phyloP scores from a whole-genome alignment of 805 yeast genomes.

The Saccharomyces jurei region DNA sequence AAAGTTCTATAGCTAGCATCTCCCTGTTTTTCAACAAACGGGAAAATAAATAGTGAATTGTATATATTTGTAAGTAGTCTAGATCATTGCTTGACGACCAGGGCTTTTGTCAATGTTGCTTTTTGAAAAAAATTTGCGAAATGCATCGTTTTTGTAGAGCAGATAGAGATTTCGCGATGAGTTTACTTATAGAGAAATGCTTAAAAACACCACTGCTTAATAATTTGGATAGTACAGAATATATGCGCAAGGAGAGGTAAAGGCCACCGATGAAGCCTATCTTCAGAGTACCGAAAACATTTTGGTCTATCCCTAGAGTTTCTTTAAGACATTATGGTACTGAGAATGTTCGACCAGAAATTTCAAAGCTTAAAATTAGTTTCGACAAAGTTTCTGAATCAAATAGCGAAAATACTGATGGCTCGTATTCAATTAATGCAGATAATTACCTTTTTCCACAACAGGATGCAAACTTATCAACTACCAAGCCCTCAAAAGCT shows the following conservation, averaged over 20 bases:
- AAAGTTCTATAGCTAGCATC: neutral
- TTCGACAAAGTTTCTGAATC: neutral
- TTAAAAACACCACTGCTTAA: neutral
- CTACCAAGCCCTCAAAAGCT: neutral
- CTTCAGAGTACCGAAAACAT: neutral
- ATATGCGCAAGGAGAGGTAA: neutral
- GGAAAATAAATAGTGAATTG: neutral
- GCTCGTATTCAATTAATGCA: neutral
- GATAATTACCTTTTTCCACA: neutral
- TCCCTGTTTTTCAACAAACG: neutral
- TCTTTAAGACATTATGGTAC: neutral
- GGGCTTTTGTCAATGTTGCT: neutral
- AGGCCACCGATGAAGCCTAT: neutral
- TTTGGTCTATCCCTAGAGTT: neutral
- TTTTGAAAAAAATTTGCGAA: neutral
- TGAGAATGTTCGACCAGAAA: neutral
- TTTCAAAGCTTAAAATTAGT: neutral
- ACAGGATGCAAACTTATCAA: neutral
- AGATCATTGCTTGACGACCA: neutral
- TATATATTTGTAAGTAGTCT: neutral
- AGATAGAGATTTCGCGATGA: neutral
- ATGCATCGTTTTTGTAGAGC: neutral
- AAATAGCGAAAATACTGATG: neutral
- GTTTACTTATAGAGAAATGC: neutral
- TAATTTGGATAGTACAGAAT: neutral